Evolutionary conservation across 1,284 basidiomycete genomes (phyloP).

Genomic region (Schizophyllum amplum): DNA sequence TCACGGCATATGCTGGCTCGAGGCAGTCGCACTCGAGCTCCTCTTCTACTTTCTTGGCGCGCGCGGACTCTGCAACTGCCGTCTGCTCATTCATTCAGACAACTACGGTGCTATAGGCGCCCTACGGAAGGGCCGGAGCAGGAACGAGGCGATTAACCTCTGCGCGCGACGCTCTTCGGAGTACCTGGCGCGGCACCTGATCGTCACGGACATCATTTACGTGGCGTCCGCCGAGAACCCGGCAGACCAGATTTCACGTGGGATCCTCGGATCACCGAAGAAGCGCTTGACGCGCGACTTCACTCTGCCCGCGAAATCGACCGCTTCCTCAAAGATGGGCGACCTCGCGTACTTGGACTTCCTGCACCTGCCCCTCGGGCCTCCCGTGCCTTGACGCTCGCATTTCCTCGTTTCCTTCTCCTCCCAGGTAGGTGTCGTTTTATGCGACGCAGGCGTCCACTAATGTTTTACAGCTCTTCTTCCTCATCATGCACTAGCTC

Average conservation of each 20-base stretch:
- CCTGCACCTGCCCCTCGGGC: neutral
- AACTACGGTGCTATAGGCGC: slow-evolving; percentile 24
- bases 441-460: too few species aligned
- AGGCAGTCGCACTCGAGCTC: slow-evolving; percentile 18
- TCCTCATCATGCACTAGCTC: too few species aligned
- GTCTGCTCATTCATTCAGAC: slow-evolving; percentile 18
- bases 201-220: neutral
- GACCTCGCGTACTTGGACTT: neutral
- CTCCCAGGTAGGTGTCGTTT: neutral
- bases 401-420: neutral
- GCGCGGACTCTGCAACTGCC: neutral
- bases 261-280: neutral
- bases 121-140: slow-evolving; percentile 14
- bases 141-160: slow-evolving; percentile 13
- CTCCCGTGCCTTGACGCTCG: neutral
- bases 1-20: slow-evolving; percentile 22
- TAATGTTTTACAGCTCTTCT: too few species aligned
- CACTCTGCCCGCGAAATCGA: slow-evolving; percentile 3
- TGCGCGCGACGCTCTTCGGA: slow-evolving; percentile 8
- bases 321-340: neutral
- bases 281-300: neutral
- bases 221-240: slow-evolving; percentile 8
- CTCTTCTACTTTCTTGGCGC: slow-evolving; percentile 6
- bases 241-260: slow-evolving; percentile 6
- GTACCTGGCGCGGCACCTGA: neutral